Percentiles rank a stretch among this genome's conserved stretches.
phyloP scores from a whole-genome alignment of 768 basidiomycete genomes.

The Amylocystis lapponica region DNA sequence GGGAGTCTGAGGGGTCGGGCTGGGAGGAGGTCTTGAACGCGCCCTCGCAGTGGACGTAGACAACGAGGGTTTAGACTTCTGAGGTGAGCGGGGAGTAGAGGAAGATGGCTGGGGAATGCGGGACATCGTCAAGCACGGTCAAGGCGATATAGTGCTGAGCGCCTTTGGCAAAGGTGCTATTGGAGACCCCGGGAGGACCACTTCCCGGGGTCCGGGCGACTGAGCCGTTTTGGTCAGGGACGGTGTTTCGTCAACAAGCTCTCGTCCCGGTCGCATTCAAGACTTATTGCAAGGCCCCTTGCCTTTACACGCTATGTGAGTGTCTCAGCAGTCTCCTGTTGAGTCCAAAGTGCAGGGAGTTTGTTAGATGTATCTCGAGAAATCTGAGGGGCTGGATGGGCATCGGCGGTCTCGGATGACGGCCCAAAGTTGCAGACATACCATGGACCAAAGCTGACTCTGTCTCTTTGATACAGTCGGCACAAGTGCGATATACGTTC shows the following conservation, averaged over 20 bases:
- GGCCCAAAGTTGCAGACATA: constrained; percentile 10
- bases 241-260: constrained; percentile 3
- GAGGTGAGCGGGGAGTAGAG: constrained; percentile 3
- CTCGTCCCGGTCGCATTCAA: constrained; percentile 33
- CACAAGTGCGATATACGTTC: constrained; percentile 29
- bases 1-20: constrained; percentile 5
- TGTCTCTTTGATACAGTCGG: constrained; percentile 21
- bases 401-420: constrained; percentile 23
- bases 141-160: not conserved
- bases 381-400: constrained; percentile 29
- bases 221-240: not conserved
- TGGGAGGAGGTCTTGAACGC: constrained; percentile 4
- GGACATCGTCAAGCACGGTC: constrained; percentile 1
- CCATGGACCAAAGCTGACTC: constrained; percentile 17
- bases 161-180: not conserved
- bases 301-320: constrained; percentile 24
- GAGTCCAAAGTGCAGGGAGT: constrained; percentile 5
- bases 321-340: constrained; percentile 7
- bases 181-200: not conserved
- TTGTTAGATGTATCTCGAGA: no score
- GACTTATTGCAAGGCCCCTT: constrained; percentile 25
- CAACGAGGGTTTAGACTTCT: not conserved
- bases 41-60: constrained; percentile 1
- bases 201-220: not conserved
- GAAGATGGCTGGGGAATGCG: constrained; percentile 7